Evolutionary conservation across 768 basidiomycete species (phyloP), one percentile per base, ranked within the genome.

Genomic region (Mycena venus): DNA sequence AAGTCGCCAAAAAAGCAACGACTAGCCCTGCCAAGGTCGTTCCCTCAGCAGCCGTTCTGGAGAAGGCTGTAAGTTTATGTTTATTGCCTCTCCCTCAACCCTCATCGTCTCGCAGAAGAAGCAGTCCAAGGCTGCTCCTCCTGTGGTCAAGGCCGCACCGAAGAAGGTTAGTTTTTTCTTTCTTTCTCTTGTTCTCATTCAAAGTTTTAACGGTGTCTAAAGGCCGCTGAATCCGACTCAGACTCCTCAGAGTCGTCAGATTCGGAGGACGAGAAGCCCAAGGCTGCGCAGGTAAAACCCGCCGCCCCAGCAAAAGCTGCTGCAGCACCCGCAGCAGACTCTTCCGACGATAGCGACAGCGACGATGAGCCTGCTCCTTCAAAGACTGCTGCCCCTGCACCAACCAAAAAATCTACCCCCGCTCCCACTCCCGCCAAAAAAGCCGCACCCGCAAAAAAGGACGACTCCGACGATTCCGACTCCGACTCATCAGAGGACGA

Each of bases 181-280:
- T 51, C 21, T 34, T 47, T 53, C 32, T 15, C 32, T 47, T 34
- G 23, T 23, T 49, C 25, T 38, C 31, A 38, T 15, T 38, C 9
- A 10, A 36, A 60, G 14, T 42, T 65, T 51, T 63, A 56, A 62
- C 36, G 0, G 55, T 19, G 70, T 21, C 10, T 36, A 6, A 12
- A 62, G 42, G 71, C 62, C 53, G 74, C 83, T 32, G 78, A 75
- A n/a, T 86, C 85, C 21, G 53, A 55, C n/a, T 84, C 87, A 32
- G 85, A 88, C 59, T 88, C 88, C 60, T 88, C 87, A 73, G 86
- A 89, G 72, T 83, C 82, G 63, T 84, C 84, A 17, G 86, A 85
- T 21, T 82, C 84, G 25, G 86, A 90, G 75, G 91, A 91, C 47
- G 90, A 91, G 79, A 89, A 90, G 78, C 86, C 90, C 72, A 91